Evolutionary conservation across 148 eudicot genomes (phyloP).

Genomic region (Rhododendron kiyosumense): DNA sequence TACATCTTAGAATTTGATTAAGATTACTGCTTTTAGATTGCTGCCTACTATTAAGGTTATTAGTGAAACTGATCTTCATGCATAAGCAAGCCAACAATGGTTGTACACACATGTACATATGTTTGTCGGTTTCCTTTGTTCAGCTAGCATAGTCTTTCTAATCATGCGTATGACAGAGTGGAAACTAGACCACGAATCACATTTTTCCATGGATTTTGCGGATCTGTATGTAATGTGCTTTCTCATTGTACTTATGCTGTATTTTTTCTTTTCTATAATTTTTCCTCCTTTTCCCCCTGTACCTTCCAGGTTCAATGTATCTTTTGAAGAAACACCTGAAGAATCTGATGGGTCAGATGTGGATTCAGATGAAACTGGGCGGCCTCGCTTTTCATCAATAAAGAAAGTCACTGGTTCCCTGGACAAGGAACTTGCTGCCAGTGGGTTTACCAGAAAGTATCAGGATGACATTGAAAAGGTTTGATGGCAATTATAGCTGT

Average conservation of each 20-base stretch:
- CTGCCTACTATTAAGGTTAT: background rate
- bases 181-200: background rate
- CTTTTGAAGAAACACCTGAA: constrained; percentile 41
- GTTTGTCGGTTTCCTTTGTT: background rate
- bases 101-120: background rate
- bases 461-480: constrained; percentile 58
- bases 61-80: background rate
- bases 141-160: background rate
- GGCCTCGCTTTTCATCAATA: constrained; percentile 70
- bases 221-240: background rate
- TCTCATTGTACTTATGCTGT: background rate
- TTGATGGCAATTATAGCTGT: background rate
- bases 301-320: constrained; percentile 57
- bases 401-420: constrained; percentile 42
- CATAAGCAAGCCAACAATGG: background rate
- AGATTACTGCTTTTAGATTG: background rate
- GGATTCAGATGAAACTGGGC: constrained; percentile 41
- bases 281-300: background rate
- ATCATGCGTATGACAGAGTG: background rate
- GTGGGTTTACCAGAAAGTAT: constrained; percentile 61
- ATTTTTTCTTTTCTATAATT: too few species aligned
- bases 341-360: constrained; percentile 51
- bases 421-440: constrained; percentile 67
- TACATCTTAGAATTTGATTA: background rate
- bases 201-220: background rate